Evolutionary conservation across 208 protist species (phyloP), one percentile per base, ranked within the genome.

Genomic region (Crithidia thermophila): DNA sequence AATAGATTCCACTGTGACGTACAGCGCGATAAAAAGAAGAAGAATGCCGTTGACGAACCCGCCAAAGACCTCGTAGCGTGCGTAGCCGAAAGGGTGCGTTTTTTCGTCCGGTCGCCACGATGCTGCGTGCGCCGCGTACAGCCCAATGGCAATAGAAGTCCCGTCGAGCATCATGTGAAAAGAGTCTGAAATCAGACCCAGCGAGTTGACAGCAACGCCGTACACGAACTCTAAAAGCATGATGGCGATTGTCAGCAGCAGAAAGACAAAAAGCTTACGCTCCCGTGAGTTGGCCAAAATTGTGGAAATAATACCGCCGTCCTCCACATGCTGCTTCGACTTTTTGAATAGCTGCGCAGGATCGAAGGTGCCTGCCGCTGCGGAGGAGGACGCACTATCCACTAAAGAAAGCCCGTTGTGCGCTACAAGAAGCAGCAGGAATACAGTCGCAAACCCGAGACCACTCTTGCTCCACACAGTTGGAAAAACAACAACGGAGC

Each of bases 151-250:
- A 14, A 99, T 78, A 0, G 98, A 98, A 10, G 85, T 86, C 8
- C 86, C 96, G 68, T 99, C 98, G 28, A 99, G 94, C 14, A 99
- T 75, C 98, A 99, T 99, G 77, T 99, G 98, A 64, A 98, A 98
- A 5, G 92, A 89, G 85, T 99, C 98, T 0, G 94, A 97, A 45
- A 99, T 94, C 4, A 99, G 71, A 18, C 97, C 96, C 0, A 95
- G 50, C 23, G 89, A 96, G 36, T 94, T 94, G 4, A 59, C 73
- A 0, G 70, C 57, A 49, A 94, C 36, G 25, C 90, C 93, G 75
- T 95, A 96, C 21, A 85, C 5, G 31, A 96, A 78, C 73, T 97
- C 93, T 10, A 97, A 53, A 75, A 88, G 14, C 90, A 94, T 95
- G 18, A 94, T 82, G 7, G 61, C 21, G 10, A 85, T 9, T n/a